Evolutionary conservation across 345 rosid genomes (phyloP).

Genomic region (Euphorbia lathyris): DNA sequence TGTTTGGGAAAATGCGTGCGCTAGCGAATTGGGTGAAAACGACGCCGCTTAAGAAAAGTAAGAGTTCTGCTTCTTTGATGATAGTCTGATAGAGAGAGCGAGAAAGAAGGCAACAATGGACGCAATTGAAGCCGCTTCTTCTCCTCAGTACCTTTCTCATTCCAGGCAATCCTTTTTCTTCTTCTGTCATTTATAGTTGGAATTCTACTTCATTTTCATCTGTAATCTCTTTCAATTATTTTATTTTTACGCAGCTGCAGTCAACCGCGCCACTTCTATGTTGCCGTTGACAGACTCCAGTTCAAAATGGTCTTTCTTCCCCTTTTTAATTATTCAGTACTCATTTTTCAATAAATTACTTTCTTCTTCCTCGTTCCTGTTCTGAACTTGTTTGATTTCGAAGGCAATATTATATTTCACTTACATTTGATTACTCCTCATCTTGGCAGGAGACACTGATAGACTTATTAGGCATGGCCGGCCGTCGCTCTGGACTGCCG

Average conservation of each 20-base stretch:
- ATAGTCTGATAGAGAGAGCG: too few relatives aligned
- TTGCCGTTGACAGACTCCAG: constrained; percentile 81
- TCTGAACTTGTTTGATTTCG: neutral
- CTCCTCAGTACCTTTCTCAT: constrained; percentile 36
- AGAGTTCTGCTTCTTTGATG: too few relatives aligned
- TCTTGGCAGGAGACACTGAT: constrained; percentile 62
- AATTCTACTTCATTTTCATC: neutral
- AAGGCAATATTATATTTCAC: neutral
- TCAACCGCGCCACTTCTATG: constrained; percentile 74
- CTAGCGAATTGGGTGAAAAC: too few relatives aligned
- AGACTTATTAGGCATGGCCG: constrained; percentile 59
- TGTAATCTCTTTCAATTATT: neutral
- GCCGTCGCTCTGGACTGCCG: constrained; percentile 67
- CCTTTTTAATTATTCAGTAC: neutral
- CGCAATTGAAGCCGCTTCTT: constrained; percentile 39
- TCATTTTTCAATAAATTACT: too few relatives aligned
- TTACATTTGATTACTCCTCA: neutral
- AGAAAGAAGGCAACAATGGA: constrained; percentile 18
- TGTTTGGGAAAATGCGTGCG: too few relatives aligned
- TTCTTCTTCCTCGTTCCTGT: neutral
- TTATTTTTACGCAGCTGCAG: constrained; percentile 25
- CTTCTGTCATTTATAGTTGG: neutral
- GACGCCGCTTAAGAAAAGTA: too few relatives aligned
- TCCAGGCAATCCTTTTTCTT: constrained; percentile 20
- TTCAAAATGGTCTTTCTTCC: constrained; percentile 90